phyloP scores from a whole-genome alignment of 345 rosid genomes.

The Nasturtium officinale region DNA sequence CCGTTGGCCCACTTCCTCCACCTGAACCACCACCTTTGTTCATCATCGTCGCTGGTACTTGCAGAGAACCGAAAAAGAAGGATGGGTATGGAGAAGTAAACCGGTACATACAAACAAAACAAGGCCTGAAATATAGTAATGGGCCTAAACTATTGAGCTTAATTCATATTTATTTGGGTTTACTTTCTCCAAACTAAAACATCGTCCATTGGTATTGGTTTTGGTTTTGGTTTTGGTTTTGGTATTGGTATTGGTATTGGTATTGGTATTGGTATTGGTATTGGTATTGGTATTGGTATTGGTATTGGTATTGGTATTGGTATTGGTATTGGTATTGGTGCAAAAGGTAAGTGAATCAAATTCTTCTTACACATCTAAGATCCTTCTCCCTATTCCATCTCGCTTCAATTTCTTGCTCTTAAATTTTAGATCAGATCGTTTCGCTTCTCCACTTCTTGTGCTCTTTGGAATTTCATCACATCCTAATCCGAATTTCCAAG shows the following conservation, averaged over 20 bases:
- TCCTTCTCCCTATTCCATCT: slow-evolving; percentile 1
- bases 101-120: not conserved
- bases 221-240: not conserved
- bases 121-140: not conserved
- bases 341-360: slow-evolving; percentile 26
- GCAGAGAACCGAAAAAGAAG: not conserved
- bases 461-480: not conserved
- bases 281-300: not conserved
- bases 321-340: not conserved
- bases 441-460: not conserved
- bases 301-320: slow-evolving; percentile 2
- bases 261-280: not conserved
- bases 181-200: not conserved
- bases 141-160: not conserved
- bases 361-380: slow-evolving; percentile 22
- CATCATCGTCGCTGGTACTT: slow-evolving; percentile 44
- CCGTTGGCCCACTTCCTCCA: slow-evolving; percentile 71
- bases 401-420: not conserved
- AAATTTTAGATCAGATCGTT: slow-evolving; percentile 3
- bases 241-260: not conserved
- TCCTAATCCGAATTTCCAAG: not conserved
- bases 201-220: not conserved
- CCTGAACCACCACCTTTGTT: slow-evolving; percentile 55
- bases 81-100: not conserved
- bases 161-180: too few species aligned